These are phyloP conservation scores for Pascua guehoae DNA, from an alignment of 1,284 basidiomycete species.

Conservation along the genomic window DNA sequence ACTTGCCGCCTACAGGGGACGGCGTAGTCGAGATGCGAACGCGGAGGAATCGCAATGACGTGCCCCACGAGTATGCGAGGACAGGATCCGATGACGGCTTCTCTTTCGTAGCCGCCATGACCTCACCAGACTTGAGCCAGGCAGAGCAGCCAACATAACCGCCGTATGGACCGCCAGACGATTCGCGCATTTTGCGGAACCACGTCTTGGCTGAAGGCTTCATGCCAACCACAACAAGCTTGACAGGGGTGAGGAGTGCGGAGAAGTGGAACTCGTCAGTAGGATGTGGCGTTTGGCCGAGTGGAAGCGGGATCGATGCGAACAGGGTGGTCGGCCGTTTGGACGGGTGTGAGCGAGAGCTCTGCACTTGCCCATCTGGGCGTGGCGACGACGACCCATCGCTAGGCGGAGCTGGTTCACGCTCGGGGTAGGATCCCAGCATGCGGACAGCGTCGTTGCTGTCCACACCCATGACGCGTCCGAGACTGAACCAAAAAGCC, in stretches of 20 bases:
- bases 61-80: conserved; percentile 80
- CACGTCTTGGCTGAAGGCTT: conserved; percentile 91
- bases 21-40: conserved; percentile 49
- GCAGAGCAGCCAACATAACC: conserved; percentile 62
- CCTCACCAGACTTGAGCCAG: conserved; percentile 63
- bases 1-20: conserved; percentile 8
- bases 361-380: too few species aligned
- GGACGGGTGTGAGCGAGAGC: conserved; percentile 35
- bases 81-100: conserved; percentile 54
- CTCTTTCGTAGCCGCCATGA: conserved; percentile 3
- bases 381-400: conserved; percentile 1
- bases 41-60: conserved; percentile 60
- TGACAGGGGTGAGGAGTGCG: conserved; percentile 82
- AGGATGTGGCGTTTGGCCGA: conserved; percentile 69
- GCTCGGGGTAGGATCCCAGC: conserved; percentile 80
- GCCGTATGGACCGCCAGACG: conserved; percentile 45
- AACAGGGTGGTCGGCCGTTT: conserved; percentile 63
- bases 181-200: conserved; percentile 71
- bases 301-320: conserved; percentile 74
- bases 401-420: conserved; percentile 33
- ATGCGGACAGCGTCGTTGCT: conserved; percentile 92
- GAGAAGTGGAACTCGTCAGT: conserved; percentile 81
- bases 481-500: conserved; percentile 92
- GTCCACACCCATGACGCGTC: conserved; percentile 91
- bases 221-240: conserved; percentile 87